Evolutionary conservation across 768 basidiomycete genomes (phyloP).

Genomic region (Phaeotremella fagi): DNA sequence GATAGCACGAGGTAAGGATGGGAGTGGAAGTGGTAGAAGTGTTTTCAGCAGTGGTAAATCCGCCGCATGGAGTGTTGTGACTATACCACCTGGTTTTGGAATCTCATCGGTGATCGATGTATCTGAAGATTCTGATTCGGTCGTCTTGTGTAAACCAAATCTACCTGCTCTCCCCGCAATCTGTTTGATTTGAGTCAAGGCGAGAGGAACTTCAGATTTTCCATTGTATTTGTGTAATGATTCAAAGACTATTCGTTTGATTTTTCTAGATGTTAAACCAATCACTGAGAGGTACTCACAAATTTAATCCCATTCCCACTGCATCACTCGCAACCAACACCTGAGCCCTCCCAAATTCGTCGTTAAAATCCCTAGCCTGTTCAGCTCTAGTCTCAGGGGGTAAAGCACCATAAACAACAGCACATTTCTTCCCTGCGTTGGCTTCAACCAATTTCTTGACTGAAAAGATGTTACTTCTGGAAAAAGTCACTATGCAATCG

Average conservation of each 20-base stretch:
- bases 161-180: slow-evolving; percentile 92
- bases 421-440: slow-evolving; percentile 69
- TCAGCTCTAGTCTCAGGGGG: slow-evolving; percentile 88
- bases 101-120: slow-evolving; percentile 27
- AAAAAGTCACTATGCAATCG: slow-evolving; percentile 88
- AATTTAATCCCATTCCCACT: slow-evolving; percentile 93
- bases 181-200: slow-evolving; percentile 79
- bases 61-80: slow-evolving; percentile 62
- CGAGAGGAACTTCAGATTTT: slow-evolving; percentile 52
- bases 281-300: slow-evolving; percentile 55
- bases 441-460: slow-evolving; percentile 69
- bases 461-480: slow-evolving; percentile 66
- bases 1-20: slow-evolving; percentile 56
- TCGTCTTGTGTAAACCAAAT: slow-evolving; percentile 61
- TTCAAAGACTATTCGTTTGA: slow-evolving; percentile 78
- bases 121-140: slow-evolving; percentile 7
- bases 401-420: slow-evolving; percentile 85
- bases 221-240: slow-evolving; percentile 66
- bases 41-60: slow-evolving; percentile 62
- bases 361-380: slow-evolving; percentile 89
- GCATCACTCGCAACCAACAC: slow-evolving; percentile 92
- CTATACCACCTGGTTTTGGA: slow-evolving; percentile 56
- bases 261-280: slow-evolving; percentile 60
- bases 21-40: slow-evolving; percentile 57
- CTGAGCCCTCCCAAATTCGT: slow-evolving; percentile 73